phyloP scores from a whole-genome alignment of 306 rosid genomes.

The Acacia melanoxylon region DNA sequence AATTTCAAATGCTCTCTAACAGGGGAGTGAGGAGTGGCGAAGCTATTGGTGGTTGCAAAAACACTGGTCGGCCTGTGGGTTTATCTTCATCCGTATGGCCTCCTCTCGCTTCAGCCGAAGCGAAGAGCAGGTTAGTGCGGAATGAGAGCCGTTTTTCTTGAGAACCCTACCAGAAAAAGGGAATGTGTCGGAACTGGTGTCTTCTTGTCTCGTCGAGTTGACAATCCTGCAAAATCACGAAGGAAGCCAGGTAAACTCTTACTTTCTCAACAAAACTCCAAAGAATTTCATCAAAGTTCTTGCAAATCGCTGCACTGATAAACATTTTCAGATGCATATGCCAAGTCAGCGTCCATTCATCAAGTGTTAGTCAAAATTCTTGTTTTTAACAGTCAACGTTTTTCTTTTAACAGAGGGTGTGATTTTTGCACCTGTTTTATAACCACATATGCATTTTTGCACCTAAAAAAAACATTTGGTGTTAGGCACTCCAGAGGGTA shows the following conservation, averaged over 20 bases:
- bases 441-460: no score
- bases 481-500: no score
- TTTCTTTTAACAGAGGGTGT: no score
- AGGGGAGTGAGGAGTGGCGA: slow-evolving; percentile 31
- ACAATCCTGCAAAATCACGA: slow-evolving; percentile 27
- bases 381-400: no score
- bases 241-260: slow-evolving; percentile 48
- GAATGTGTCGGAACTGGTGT: slow-evolving; percentile 84
- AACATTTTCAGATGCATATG: no score
- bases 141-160: slow-evolving; percentile 50
- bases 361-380: no score
- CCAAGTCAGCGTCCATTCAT: no score
- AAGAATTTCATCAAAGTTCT: no score
- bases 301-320: no score
- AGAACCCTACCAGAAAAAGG: slow-evolving; percentile 29
- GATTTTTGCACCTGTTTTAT: no score
- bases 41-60: slow-evolving; percentile 1
- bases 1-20: slow-evolving; percentile 50
- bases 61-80: slow-evolving; percentile 29
- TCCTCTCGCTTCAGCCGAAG: slow-evolving; percentile 43
- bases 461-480: no score
- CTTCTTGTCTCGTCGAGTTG: slow-evolving; percentile 64
- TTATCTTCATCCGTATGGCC: slow-evolving; percentile 68
- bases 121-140: slow-evolving; percentile 42
- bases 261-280: no score